Percentiles rank a stretch among this genome's conserved stretches.
Conservation (phyloP, 495 filamentous ascomycete genomes). For the Neurospora tetraspora region DNA sequence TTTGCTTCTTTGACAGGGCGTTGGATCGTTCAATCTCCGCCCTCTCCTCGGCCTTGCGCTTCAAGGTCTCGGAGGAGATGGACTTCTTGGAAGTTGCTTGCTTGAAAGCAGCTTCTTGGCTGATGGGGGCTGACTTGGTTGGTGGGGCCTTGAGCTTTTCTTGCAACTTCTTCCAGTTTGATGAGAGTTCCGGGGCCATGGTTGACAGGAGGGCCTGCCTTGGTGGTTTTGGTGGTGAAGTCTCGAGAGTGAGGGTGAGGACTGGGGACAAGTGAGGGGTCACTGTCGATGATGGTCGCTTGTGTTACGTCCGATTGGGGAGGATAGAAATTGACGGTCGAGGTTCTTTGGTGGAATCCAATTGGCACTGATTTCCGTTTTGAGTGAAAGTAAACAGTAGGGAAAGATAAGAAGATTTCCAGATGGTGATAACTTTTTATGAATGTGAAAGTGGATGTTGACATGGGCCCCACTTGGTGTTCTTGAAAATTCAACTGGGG, state of each 20-base stretch:
- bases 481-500: not conserved
- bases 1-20: not conserved
- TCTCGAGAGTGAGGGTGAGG: not conserved
- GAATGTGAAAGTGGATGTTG: not conserved
- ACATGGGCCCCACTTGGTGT: not conserved
- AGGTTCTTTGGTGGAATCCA: not conserved
- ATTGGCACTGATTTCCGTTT: not conserved
- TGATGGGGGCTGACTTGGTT: slow-evolving; percentile 21
- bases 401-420: not conserved
- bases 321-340: fast-evolving
- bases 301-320: not conserved
- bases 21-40: not conserved
- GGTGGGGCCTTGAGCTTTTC: slow-evolving; percentile 48
- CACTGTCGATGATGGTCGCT: not conserved
- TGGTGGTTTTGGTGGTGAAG: not conserved
- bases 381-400: not conserved
- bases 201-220: not conserved
- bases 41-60: not conserved
- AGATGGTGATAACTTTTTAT: not conserved
- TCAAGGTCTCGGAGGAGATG: slow-evolving; percentile 15
- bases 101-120: slow-evolving; percentile 2
- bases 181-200: slow-evolving; percentile 38
- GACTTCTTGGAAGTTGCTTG: slow-evolving; percentile 23
- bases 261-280: not conserved
- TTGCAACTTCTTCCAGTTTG: slow-evolving; percentile 72